Base-by-base conservation (phyloP, 805 yeast species). In the Wickerhamomyces chambardii region DNA sequence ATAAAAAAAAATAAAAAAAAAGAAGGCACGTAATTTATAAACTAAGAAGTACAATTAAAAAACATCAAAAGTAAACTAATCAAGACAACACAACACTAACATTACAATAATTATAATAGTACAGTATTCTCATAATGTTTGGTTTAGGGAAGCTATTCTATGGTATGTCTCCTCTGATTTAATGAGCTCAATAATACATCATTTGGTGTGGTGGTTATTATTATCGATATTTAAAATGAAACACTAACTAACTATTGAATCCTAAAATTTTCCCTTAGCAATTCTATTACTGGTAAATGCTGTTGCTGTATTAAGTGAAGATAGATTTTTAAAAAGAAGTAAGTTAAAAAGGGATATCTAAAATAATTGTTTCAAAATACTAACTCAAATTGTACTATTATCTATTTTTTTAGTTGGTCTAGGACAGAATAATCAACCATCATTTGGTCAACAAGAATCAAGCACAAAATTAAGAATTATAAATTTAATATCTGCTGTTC, bases 231-330 rank as follows among this genome's bases (percentile, higher is more conserved):
- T n/a, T n/a, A n/a, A n/a, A n/a, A n/a, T n/a, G n/a, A n/a, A n/a
- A n/a, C n/a, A n/a, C n/a, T n/a, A n/a, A n/a, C n/a, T n/a, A n/a
- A n/a, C n/a, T n/a, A n/a, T n/a, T n/a, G n/a, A n/a, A n/a, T n/a
- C n/a, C n/a, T n/a, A n/a, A n/a, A n/a, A n/a, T n/a, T n/a, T n/a
- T n/a, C n/a, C n/a, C n/a, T 16, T 17, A 51, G 56, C 67, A 30
- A 57, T 68, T 6, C 56, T 76, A 15, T 53, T 84, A 28, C 58
- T 82, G 37, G 70, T 82, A 32, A 84, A 84, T 54, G 75, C 90
- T 1, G 71, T 84, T 21, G 92, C 92, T 0, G 79, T 84, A 26
- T 67, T 84, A 35, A 81, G 82, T 52, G 94, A 84, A 47, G 92
- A 84, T 48, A 62, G 95, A 39, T 84, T 84, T 48, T 63, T 84